Conservation (phyloP, 306 rosid species). For the Pyrus betulifolia region DNA sequence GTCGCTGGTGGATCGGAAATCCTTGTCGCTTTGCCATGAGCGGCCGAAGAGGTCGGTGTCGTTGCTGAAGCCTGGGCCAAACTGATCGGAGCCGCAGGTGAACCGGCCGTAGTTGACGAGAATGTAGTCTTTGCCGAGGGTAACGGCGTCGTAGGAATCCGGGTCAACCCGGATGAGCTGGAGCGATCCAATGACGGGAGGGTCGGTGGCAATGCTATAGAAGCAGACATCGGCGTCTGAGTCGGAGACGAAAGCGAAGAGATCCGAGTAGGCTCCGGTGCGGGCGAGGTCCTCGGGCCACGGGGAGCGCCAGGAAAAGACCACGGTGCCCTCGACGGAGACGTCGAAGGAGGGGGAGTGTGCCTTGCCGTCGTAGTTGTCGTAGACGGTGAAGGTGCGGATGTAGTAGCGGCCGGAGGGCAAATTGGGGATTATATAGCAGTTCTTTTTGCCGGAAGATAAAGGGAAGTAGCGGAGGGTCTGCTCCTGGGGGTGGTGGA, state of each 20-base stretch:
- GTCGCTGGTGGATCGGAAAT: conserved; percentile 6
- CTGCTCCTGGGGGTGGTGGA: conserved; percentile 61
- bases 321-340: conserved; percentile 65
- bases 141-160: conserved; percentile 42
- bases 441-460: conserved; percentile 82
- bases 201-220: conserved; percentile 85
- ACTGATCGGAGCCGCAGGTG: conserved; percentile 65
- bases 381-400: conserved; percentile 78
- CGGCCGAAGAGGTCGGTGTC: conserved; percentile 69
- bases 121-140: conserved; percentile 15
- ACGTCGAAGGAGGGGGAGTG: conserved; percentile 87
- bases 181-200: conserved; percentile 72
- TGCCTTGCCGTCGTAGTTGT: conserved; percentile 86
- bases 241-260: conserved; percentile 40
- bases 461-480: conserved; percentile 80
- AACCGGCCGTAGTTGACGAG: conserved; percentile 82
- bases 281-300: conserved; percentile 58
- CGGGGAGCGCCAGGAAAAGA: conserved; percentile 88
- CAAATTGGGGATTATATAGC: conserved; percentile 59
- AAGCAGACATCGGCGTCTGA: conserved; percentile 66
- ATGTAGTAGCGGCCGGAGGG: conserved; percentile 57
- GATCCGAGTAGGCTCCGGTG: conserved; percentile 81
- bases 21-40: conserved; percentile 74
- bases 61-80: conserved; percentile 82
- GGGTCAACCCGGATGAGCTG: conserved; percentile 66